Conservation (phyloP, 495 filamentous ascomycete species). For the Parathielavia hyrcaniae region DNA sequence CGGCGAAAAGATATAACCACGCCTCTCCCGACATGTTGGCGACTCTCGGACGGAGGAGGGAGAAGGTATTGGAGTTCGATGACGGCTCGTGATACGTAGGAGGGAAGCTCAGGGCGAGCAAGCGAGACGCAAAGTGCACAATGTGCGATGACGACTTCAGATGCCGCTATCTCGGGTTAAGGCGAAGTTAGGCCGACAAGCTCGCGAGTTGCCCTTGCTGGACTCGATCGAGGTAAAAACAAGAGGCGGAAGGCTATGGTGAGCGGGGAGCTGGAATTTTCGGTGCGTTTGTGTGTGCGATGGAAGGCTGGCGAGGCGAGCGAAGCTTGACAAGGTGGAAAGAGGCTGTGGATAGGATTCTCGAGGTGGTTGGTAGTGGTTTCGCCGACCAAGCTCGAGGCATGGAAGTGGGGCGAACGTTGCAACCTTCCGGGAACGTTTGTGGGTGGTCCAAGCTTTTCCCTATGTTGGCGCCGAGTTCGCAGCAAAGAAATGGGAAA, state of each 20-base stretch:
- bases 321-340: conserved; percentile 24
- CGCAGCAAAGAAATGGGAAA: not conserved
- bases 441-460: conserved; percentile 31
- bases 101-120: not conserved
- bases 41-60: conserved; percentile 11
- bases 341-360: conserved; percentile 25
- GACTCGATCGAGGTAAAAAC: not conserved
- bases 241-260: not conserved
- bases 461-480: not conserved
- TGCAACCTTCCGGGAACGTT: conserved; percentile 15
- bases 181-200: not conserved
- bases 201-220: not conserved
- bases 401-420: conserved; percentile 28
- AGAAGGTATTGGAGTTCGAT: not conserved
- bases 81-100: not conserved
- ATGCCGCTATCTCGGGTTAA: not conserved
- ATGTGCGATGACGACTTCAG: not conserved
- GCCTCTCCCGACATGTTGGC: conserved; percentile 95
- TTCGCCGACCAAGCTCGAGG: conserved; percentile 24
- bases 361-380: conserved; percentile 25
- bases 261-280: not conserved
- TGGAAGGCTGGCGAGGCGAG: conserved; percentile 17
- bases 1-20: conserved; percentile 97
- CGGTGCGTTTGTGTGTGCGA: not conserved
- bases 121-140: not conserved